phyloP scores from a whole-genome alignment of 169 alveolate genomes.

The Cyclospora cayetanensis region DNA sequence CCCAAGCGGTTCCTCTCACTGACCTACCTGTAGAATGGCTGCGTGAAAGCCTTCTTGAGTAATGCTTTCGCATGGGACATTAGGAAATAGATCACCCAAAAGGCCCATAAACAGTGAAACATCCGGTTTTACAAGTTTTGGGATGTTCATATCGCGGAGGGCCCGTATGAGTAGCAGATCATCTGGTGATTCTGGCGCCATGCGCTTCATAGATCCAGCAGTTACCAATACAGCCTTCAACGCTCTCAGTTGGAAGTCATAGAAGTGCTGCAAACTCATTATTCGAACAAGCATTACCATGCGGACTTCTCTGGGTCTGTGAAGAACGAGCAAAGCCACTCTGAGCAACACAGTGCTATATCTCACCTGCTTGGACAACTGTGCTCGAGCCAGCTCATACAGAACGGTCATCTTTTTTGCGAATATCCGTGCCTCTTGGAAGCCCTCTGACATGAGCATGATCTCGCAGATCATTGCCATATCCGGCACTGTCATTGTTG shows the following conservation, averaged over 20 bases:
- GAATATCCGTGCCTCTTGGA: slow-evolving; percentile 91
- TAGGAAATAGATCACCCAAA: slow-evolving; percentile 95
- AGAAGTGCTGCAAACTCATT: slow-evolving; percentile 81
- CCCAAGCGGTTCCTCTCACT: not conserved
- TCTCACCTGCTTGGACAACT: slow-evolving; percentile 91
- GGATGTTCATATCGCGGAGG: slow-evolving; percentile 95
- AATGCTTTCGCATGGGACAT: slow-evolving; percentile 87
- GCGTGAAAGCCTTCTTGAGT: slow-evolving; percentile 87
- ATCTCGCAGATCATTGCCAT: slow-evolving; percentile 95
- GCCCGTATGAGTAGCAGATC: slow-evolving; percentile 96
- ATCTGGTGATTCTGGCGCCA: slow-evolving; percentile 92
- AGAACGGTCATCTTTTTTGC: slow-evolving; percentile 95
- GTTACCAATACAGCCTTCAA: slow-evolving; percentile 94
- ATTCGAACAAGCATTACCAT: not conserved
- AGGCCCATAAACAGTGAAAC: slow-evolving; percentile 93
- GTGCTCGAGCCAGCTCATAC: slow-evolving; percentile 89
- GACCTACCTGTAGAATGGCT: slow-evolving; percentile 64
- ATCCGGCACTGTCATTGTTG: slow-evolving; percentile 98
- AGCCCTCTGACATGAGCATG: slow-evolving; percentile 98
- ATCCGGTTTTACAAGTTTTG: slow-evolving; percentile 93
- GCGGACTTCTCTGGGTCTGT: not conserved
- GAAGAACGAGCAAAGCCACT: not conserved
- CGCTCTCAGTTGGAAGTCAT: slow-evolving; percentile 98
- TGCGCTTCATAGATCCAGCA: slow-evolving; percentile 97
- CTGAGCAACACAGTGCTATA: not conserved